A percentile compares a stretch with the other conserved stretches of the same genome.
Conservation (phyloP, 805 yeast species). For the Wickerhamiella azymoides region DNA sequence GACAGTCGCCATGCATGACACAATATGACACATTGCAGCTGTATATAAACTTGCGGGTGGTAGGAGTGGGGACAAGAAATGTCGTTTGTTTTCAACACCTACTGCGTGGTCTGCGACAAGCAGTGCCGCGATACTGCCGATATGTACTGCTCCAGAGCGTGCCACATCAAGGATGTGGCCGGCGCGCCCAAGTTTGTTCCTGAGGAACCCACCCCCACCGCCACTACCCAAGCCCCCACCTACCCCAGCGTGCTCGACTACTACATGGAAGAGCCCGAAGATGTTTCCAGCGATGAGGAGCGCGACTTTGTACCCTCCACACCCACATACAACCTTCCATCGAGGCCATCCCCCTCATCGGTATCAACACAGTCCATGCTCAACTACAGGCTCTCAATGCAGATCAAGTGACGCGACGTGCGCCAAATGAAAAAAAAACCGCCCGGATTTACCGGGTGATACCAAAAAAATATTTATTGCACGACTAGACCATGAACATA, state of each 20-base stretch:
- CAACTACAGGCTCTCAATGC: slow-evolving; percentile 5
- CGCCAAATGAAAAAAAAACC: no score
- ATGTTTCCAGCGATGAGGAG: slow-evolving; percentile 13
- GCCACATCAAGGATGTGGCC: slow-evolving; percentile 20
- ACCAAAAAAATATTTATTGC: neutral
- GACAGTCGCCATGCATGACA: slow-evolving; percentile 3
- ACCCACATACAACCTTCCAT: neutral
- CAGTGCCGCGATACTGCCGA: slow-evolving; percentile 18
- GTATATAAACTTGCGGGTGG: neutral
- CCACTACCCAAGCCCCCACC: neutral
- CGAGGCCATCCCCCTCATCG: neutral
- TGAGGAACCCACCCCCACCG: neutral
- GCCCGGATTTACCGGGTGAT: no score
- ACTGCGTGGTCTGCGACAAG: slow-evolving; percentile 27
- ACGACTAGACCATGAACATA: neutral
- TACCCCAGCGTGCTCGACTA: slow-evolving; percentile 12
- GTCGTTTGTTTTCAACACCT: slow-evolving; percentile 18
- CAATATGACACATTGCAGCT: neutral
- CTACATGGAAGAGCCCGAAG: slow-evolving; percentile 6
- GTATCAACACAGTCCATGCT: slow-evolving; percentile 6
- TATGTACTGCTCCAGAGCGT: slow-evolving; percentile 25
- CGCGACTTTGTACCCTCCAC: slow-evolving; percentile 2
- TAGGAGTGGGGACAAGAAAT: neutral
- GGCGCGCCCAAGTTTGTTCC: neutral
- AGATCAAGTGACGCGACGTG: neutral